Percentiles rank a stretch among this genome's conserved stretches.
Conservation (phyloP, 306 rosid species). For the peach (Prunus persica) region DNA sequence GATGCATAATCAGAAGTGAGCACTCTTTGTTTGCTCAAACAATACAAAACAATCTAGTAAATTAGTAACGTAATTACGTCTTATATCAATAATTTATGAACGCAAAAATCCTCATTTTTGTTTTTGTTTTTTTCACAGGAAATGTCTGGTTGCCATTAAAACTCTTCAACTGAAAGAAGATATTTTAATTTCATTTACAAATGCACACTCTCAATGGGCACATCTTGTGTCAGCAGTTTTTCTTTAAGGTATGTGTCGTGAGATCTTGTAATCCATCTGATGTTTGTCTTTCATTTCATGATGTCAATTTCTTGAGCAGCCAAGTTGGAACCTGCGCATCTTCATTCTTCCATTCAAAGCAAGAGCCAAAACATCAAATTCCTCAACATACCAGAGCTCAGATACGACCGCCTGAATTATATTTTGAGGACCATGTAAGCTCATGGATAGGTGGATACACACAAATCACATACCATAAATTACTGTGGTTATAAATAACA, state of each 20-base stretch:
- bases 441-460: background rate
- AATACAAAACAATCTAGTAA: background rate
- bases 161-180: slow-evolving; percentile 62
- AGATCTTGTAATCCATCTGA: background rate
- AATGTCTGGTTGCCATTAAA: slow-evolving; percentile 51
- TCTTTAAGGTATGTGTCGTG: background rate
- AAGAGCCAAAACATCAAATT: slow-evolving; percentile 84
- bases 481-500: background rate
- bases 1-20: slow-evolving; percentile 65
- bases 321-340: slow-evolving; percentile 59
- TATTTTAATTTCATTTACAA: slow-evolving; percentile 55
- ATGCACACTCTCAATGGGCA: slow-evolving; percentile 69
- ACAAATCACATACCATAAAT: background rate
- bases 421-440: background rate
- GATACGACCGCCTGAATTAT: slow-evolving; percentile 65
- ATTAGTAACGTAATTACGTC: background rate
- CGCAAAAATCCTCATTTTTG: background rate
- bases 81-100: background rate
- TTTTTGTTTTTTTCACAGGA: slow-evolving; percentile 49
- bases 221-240: slow-evolving; percentile 67
- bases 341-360: slow-evolving; percentile 90
- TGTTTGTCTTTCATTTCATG: background rate
- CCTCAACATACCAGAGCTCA: slow-evolving; percentile 97
- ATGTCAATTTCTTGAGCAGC: slow-evolving; percentile 51
- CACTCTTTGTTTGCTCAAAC: slow-evolving; percentile 9